These are phyloP conservation scores for Candida patagonica DNA, from an alignment of 805 yeast species.

Conservation along the genomic window DNA sequence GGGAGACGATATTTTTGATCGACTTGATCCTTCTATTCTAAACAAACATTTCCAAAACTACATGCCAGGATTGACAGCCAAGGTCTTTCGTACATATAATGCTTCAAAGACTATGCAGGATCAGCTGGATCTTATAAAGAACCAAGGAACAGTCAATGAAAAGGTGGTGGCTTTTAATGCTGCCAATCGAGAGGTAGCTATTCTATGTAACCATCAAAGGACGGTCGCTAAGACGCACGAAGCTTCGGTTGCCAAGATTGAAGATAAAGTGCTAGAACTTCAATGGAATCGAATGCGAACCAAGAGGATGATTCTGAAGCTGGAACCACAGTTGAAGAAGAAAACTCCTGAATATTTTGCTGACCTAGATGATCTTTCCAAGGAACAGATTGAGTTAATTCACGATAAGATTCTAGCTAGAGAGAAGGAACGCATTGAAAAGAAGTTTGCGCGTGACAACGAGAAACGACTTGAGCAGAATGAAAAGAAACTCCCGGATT, in stretches of 20 bases:
- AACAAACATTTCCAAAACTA: slow-evolving; percentile 83
- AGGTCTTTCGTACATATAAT: slow-evolving; percentile 94
- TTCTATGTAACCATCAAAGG: slow-evolving; percentile 94
- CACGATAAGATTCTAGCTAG: slow-evolving; percentile 52
- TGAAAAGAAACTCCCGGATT: slow-evolving; percentile 43
- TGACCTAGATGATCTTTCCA: slow-evolving; percentile 57
- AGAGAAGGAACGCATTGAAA: slow-evolving; percentile 53
- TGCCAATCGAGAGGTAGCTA: slow-evolving; percentile 92
- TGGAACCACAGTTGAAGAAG: slow-evolving; percentile 45
- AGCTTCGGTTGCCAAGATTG: slow-evolving; percentile 66
- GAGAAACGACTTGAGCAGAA: slow-evolving; percentile 58
- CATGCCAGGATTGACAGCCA: slow-evolving; percentile 90
- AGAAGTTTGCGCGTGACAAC: slow-evolving; percentile 66
- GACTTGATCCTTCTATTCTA: slow-evolving; percentile 72
- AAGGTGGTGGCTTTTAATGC: slow-evolving; percentile 84
- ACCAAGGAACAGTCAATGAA: slow-evolving; percentile 80
- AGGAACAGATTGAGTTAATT: slow-evolving; percentile 53
- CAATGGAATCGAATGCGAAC: slow-evolving; percentile 73
- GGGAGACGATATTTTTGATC: slow-evolving; percentile 87
- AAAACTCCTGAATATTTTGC: slow-evolving; percentile 52
- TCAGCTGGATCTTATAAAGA: slow-evolving; percentile 75
- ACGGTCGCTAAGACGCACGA: slow-evolving; percentile 82
- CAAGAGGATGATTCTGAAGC: slow-evolving; percentile 57
- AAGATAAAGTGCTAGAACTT: slow-evolving; percentile 68
- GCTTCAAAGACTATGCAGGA: slow-evolving; percentile 97